Conservation (phyloP, 495 filamentous ascomycete genomes). For the Aspergillus affinis region DNA sequence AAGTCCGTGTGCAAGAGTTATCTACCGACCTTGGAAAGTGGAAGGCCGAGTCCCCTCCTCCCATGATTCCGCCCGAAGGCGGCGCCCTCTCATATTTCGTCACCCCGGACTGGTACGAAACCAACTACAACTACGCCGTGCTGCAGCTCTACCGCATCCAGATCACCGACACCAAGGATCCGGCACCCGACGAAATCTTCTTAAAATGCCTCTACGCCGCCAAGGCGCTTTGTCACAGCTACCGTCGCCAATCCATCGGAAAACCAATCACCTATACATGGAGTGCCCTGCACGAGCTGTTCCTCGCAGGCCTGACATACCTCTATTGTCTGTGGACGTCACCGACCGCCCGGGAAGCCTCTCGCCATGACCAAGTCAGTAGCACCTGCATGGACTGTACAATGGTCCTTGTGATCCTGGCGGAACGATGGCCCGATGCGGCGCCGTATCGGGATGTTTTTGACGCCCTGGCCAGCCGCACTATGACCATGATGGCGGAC, state of each 20-base stretch:
- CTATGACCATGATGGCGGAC: slow-evolving; percentile 1
- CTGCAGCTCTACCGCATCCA: too few species aligned
- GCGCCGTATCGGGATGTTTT: slow-evolving; percentile 20
- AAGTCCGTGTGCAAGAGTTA: too few species aligned
- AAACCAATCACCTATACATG: slow-evolving; percentile 12
- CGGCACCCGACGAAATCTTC: not conserved
- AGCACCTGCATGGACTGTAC: slow-evolving; percentile 20
- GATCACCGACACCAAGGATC: too few species aligned
- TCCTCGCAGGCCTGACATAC: slow-evolving; percentile 21
- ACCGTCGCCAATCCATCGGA: slow-evolving; percentile 16
- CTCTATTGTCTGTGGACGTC: slow-evolving; percentile 21
- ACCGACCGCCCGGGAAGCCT: not conserved
- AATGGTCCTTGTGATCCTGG: slow-evolving; percentile 17
- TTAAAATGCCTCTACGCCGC: slow-evolving; percentile 9
- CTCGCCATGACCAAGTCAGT: slow-evolving; percentile 7
- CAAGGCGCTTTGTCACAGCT: slow-evolving; percentile 11
- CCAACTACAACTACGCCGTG: too few species aligned
- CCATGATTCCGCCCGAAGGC: too few species aligned
- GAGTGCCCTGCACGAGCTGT: slow-evolving; percentile 14
- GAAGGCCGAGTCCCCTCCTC: too few species aligned
- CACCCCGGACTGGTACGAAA: too few species aligned
- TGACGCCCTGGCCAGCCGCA: slow-evolving; percentile 2
- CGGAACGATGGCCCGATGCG: slow-evolving; percentile 16
- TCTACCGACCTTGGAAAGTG: too few species aligned
- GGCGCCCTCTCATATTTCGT: too few species aligned